These are phyloP conservation scores for Alternaria sp. DNA, from an alignment of 2,329 filamentous ascomycete species.

Conservation along the genomic window DNA sequence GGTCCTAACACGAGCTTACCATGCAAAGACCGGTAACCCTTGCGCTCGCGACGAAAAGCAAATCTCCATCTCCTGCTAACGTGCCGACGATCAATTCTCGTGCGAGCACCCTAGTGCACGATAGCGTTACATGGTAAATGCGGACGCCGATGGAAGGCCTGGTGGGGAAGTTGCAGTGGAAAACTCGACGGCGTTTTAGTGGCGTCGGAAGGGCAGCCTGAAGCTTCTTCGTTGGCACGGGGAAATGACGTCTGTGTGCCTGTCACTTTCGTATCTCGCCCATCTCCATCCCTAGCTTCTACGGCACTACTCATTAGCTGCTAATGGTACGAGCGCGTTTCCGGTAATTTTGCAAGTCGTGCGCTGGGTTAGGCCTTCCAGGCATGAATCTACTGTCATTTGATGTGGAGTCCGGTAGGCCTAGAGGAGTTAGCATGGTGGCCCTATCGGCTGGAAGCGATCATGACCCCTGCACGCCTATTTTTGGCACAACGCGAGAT, in stretches of 20 bases:
- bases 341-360: not conserved
- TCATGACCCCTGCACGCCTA: not conserved
- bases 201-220: not conserved
- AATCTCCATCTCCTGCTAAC: not conserved
- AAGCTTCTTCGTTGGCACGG: not conserved
- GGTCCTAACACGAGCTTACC: slow-evolving; percentile 20
- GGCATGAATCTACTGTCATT: slow-evolving; percentile 5
- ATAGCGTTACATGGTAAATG: slow-evolving; percentile 8
- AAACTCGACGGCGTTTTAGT: not conserved
- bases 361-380: not conserved
- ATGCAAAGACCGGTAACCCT: not conserved
- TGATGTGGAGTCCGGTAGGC: slow-evolving; percentile 6
- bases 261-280: not conserved
- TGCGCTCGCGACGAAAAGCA: slow-evolving; percentile 6
- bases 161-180: not conserved
- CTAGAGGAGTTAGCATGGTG: slow-evolving; percentile 7
- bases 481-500: slow-evolving; percentile 3
- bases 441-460: slow-evolving; percentile 12
- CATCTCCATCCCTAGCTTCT: not conserved
- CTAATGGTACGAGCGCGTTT: not conserved
- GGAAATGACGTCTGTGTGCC: slow-evolving; percentile 3
- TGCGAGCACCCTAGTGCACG: not conserved
- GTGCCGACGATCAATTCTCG: not conserved
- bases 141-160: not conserved
- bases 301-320: not conserved